phyloP scores from a whole-genome alignment of 257 asterid genomes.

The Gynochthodes officinalis region DNA sequence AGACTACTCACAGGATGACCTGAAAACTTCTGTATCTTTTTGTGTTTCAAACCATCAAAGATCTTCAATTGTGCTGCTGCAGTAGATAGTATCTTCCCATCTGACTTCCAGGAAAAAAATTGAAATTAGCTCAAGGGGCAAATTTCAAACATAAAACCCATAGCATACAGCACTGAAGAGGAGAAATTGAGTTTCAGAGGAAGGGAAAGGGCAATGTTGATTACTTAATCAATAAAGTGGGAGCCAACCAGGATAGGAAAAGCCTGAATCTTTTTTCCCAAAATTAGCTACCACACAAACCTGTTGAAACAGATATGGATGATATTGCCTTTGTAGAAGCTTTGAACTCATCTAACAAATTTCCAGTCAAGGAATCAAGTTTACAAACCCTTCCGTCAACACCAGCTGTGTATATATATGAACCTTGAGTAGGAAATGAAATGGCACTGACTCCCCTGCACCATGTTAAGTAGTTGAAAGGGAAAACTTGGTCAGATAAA shows the following conservation, averaged over 20 bases:
- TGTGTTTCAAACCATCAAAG: slow-evolving; percentile 52
- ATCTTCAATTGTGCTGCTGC: slow-evolving; percentile 79
- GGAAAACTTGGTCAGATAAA: background rate
- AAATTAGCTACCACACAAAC: slow-evolving; percentile 27
- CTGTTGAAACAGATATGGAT: slow-evolving; percentile 77
- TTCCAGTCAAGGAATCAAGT: slow-evolving; percentile 73
- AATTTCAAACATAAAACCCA: background rate
- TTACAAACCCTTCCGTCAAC: slow-evolving; percentile 86
- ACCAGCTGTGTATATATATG: slow-evolving; percentile 73
- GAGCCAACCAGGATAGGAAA: background rate
- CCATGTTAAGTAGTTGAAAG: slow-evolving; percentile 14
- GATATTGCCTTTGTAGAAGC: slow-evolving; percentile 73
- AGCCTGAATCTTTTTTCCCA: background rate
- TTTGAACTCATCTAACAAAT: slow-evolving; percentile 57
- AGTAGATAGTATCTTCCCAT: slow-evolving; percentile 75
- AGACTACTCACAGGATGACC: slow-evolving; percentile 89
- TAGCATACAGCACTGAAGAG: background rate
- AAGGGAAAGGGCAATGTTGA: background rate
- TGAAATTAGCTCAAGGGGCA: background rate
- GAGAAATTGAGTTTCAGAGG: background rate
- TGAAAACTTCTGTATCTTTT: slow-evolving; percentile 80
- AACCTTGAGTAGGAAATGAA: slow-evolving; percentile 59
- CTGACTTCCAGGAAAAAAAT: slow-evolving; percentile 38
- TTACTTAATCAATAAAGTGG: background rate
- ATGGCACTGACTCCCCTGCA: slow-evolving; percentile 80